Evolutionary conservation across 768 basidiomycete genomes (phyloP).

Genomic region (Tephrocybe sp.): DNA sequence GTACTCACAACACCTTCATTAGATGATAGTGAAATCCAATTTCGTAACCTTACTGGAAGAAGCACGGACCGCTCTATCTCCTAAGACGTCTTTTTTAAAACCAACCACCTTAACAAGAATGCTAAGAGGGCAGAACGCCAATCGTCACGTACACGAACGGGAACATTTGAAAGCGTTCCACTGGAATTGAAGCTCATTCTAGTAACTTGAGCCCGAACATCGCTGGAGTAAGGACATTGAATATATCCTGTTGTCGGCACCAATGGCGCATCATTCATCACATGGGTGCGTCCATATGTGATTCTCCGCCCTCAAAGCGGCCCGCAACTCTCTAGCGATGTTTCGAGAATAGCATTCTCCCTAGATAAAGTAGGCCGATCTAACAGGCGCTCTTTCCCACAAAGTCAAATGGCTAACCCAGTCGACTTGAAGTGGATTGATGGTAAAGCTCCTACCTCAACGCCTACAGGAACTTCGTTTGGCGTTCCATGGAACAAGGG

Average conservation of each 20-base stretch:
- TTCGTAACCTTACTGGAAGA: no score
- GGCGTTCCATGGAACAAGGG: constrained; percentile 37
- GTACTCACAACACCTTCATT: no score
- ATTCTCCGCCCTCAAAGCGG: constrained; percentile 3
- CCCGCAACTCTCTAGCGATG: constrained; percentile 5
- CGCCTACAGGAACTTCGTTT: constrained; percentile 33
- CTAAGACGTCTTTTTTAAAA: not conserved
- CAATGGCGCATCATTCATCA: constrained; percentile 8
- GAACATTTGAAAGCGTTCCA: no score
- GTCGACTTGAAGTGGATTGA: constrained; percentile 34
- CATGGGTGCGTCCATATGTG: constrained; percentile 4
- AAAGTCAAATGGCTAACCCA: constrained; percentile 13
- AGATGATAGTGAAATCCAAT: no score
- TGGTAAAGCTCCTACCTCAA: constrained; percentile 22
- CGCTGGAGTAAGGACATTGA: no score
- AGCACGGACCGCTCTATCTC: not conserved
- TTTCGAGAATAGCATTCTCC: not conserved
- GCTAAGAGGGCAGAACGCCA: not conserved
- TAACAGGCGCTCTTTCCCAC: not conserved
- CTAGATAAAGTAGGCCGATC: constrained; percentile 3
- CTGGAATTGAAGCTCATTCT: no score
- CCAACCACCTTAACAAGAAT: no score
- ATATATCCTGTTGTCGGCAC: not conserved
- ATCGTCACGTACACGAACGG: not conserved
- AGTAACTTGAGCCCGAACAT: no score